Percentiles rank a stretch among this genome's conserved stretches.
Conservation (phyloP, 108 stramenopile genomes). For the Licmophora abbreviata region DNA sequence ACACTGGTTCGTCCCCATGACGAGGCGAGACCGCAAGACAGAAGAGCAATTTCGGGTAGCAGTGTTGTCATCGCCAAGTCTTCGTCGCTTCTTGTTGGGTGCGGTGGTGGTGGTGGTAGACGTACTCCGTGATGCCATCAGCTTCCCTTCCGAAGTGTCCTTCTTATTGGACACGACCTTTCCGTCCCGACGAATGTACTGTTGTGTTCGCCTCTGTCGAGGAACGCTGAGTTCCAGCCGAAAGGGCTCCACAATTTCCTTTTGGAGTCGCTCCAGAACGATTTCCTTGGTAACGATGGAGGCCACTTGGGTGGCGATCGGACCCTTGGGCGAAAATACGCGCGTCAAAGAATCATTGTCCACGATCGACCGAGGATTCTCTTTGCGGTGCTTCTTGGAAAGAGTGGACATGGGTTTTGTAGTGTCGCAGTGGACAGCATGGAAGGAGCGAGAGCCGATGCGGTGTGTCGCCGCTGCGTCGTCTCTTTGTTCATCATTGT, state of each 20-base stretch:
- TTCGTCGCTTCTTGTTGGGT: neutral
- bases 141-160: neutral
- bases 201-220: neutral
- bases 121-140: neutral
- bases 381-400: slow-evolving; percentile 3
- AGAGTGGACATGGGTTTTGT: no score
- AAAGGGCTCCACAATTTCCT: slow-evolving; percentile 44
- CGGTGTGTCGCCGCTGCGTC: no score
- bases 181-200: neutral
- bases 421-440: no score
- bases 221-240: slow-evolving; percentile 8
- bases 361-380: slow-evolving; percentile 2
- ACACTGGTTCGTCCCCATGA: slow-evolving; percentile 63
- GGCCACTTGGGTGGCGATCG: slow-evolving; percentile 26
- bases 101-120: neutral
- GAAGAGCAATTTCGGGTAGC: neutral
- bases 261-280: slow-evolving; percentile 53
- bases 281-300: slow-evolving; percentile 40
- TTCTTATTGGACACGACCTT: neutral
- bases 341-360: slow-evolving; percentile 24
- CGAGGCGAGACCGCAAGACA: slow-evolving; percentile 12
- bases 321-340: slow-evolving; percentile 14
- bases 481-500: no score
- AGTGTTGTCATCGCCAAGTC: neutral
- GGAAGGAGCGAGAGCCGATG: no score